These are phyloP conservation scores for Otatea glauca DNA, from an alignment of 176 grass and related monocot genomes.

Conservation along the genomic window DNA sequence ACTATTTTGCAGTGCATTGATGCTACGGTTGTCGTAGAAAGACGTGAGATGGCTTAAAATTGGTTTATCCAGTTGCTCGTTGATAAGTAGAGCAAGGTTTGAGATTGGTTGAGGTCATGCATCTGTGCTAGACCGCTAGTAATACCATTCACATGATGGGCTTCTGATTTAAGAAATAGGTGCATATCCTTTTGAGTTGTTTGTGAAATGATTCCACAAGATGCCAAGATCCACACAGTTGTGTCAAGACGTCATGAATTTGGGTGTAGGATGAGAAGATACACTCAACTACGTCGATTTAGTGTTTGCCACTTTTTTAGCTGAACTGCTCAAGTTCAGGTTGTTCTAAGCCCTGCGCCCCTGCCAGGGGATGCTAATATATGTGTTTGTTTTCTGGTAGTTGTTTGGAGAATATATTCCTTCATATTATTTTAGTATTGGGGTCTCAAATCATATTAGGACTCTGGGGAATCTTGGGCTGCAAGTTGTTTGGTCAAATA, in stretches of 20 bases:
- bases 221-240: not conserved
- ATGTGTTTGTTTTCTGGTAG: not conserved
- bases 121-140: not conserved
- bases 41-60: not conserved
- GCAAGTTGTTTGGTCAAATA: not conserved
- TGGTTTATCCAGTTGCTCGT: not conserved
- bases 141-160: not conserved
- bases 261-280: not conserved
- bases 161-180: not conserved
- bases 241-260: not conserved
- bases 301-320: not conserved
- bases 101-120: not conserved
- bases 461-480: not conserved
- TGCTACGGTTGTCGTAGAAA: not conserved
- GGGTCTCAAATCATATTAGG: not conserved
- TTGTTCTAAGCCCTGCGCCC: not conserved
- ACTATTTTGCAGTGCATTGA: not conserved
- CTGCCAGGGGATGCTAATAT: not conserved
- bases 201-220: not conserved
- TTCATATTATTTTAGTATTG: not conserved
- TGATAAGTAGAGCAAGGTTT: not conserved
- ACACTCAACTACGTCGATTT: not conserved
- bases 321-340: not conserved
- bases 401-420: not conserved
- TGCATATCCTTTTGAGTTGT: not conserved